Conservation (phyloP, 2,329 filamentous ascomycete genomes). For the Aureobasidium zeae region DNA sequence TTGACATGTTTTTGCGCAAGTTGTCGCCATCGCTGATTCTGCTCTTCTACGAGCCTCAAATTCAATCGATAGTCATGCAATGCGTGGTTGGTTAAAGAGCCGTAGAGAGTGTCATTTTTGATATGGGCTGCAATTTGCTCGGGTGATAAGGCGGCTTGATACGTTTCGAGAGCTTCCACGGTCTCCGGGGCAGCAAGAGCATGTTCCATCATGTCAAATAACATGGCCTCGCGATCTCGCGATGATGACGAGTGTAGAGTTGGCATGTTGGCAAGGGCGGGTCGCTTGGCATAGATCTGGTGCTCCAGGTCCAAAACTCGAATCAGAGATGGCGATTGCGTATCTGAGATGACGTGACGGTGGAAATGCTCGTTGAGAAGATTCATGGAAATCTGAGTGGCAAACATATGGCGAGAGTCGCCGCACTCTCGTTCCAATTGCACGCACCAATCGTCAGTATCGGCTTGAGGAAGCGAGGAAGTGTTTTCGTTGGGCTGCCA, state of each 20-base stretch:
- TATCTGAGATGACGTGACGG: neutral
- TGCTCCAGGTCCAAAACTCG: constrained; percentile 9
- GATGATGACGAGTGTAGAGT: neutral
- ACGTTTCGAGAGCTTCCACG: constrained; percentile 1
- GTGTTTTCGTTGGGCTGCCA: constrained; percentile 3
- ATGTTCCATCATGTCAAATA: constrained; percentile 11
- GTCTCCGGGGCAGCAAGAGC: neutral
- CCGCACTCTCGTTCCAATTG: neutral
- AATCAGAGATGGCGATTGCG: neutral
- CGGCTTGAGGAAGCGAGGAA: neutral
- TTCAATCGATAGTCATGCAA: neutral
- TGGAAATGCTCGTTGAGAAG: neutral
- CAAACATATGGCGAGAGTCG: neutral
- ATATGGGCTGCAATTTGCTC: no score
- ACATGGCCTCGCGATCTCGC: neutral
- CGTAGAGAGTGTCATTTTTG: no score
- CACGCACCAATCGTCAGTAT: neutral
- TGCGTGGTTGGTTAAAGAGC: neutral
- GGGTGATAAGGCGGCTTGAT: no score
- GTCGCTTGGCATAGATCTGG: neutral
- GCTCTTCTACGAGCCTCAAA: neutral
- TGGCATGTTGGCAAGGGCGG: neutral
- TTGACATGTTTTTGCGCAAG: neutral
- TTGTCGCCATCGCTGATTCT: neutral
- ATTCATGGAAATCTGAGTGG: neutral